A percentile compares a stretch with the other conserved stretches of the same genome.
Evolutionary conservation across 2,329 filamentous ascomycete species (phyloP).

Genomic region (Ascochyta fabae): DNA sequence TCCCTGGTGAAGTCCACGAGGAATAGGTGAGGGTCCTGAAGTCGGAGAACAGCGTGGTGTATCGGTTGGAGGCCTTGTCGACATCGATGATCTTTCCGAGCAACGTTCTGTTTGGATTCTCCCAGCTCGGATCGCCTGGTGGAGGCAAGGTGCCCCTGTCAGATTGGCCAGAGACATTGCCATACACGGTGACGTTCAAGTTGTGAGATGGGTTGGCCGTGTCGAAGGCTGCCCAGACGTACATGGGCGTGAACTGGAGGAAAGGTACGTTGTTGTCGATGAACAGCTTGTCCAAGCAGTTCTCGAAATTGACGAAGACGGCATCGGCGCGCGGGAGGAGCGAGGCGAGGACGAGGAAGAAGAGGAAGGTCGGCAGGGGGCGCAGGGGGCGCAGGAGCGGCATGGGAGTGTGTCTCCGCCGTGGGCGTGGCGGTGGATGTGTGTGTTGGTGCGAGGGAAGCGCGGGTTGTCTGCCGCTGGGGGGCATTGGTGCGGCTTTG

Average conservation of each 20-base stretch:
- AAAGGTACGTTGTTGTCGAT: conserved; percentile 65
- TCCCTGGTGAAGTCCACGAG: conserved; percentile 62
- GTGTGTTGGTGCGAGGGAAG: conserved; percentile 38
- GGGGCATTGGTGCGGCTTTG: conserved; percentile 14
- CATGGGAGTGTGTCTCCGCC: conserved; percentile 33
- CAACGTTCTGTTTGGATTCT: conserved; percentile 60
- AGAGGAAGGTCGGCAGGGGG: conserved; percentile 28
- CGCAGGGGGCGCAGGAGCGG: conserved; percentile 13
- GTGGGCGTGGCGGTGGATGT: conserved; percentile 39
- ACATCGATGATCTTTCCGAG: conserved; percentile 79
- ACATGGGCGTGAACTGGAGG: conserved; percentile 81
- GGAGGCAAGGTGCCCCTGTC: conserved; percentile 65
- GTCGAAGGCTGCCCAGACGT: conserved; percentile 77
- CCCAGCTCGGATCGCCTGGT: conserved; percentile 63
- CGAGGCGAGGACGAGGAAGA: conserved; percentile 32
- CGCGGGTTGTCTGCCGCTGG: conserved; percentile 22
- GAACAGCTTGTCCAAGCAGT: conserved; percentile 70
- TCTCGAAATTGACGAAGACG: conserved; percentile 78
- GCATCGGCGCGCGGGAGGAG: conserved; percentile 38
- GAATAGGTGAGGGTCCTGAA: conserved; percentile 80
- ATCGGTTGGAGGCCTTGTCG: conserved; percentile 63
- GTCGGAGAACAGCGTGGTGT: conserved; percentile 75
- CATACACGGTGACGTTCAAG: conserved; percentile 82
- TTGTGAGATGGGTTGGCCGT: conserved; percentile 64
- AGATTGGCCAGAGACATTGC: conserved; percentile 83